Percentiles rank a stretch among this genome's conserved stretches.
phyloP scores from a whole-genome alignment of 176 grass and related monocot genomes.

The Thinopyrum elongatum region DNA sequence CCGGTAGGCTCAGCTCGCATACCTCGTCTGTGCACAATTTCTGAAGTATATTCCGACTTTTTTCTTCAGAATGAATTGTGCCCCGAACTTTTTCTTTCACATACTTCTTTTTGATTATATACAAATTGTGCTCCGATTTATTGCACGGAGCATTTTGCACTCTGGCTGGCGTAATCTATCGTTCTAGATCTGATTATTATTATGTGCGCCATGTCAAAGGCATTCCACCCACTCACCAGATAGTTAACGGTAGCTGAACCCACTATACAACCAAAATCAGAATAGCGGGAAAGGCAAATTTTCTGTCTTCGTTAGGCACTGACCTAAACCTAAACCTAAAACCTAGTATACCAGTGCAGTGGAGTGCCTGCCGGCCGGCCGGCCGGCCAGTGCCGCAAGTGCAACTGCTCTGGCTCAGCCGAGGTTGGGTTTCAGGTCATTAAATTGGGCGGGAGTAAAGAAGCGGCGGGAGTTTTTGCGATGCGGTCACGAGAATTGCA shows the following conservation, averaged over 20 bases:
- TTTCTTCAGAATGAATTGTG: neutral
- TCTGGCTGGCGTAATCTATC: neutral
- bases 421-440: neutral
- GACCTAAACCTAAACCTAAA: no score
- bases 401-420: neutral
- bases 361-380: neutral
- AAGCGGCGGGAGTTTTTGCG: neutral
- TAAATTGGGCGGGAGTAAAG: neutral
- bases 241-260: slow-evolving; percentile 24
- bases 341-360: neutral
- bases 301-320: neutral
- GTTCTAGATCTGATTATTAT: neutral
- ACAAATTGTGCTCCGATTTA: neutral
- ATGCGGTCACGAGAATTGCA: slow-evolving; percentile 37
- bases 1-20: neutral
- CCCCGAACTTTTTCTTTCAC: no score
- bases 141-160: neutral
- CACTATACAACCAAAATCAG: neutral
- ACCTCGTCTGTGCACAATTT: neutral
- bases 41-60: neutral
- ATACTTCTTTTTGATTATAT: no score
- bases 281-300: neutral
- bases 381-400: no score
- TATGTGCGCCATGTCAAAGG: slow-evolving; percentile 2
- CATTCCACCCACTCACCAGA: neutral